Evolutionary conservation across 2,329 filamentous ascomycete genomes (phyloP).

Genomic region (Tolypocladium pustulatum): DNA sequence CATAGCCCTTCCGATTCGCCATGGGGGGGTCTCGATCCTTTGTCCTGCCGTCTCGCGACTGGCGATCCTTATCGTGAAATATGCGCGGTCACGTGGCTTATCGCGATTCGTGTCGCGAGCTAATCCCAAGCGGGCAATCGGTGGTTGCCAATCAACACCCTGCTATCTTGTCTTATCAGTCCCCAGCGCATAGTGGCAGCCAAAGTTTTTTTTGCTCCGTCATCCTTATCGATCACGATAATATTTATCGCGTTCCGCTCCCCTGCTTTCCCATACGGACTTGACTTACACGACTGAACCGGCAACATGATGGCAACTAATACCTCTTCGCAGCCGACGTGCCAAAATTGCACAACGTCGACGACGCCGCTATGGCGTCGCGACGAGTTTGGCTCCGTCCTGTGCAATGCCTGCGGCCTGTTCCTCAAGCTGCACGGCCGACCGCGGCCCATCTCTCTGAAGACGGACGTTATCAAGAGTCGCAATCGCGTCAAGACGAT

Average conservation of each 20-base stretch:
- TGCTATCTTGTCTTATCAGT: slow-evolving; percentile 26
- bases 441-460: slow-evolving; percentile 86
- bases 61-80: slow-evolving; percentile 5
- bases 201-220: slow-evolving; percentile 24
- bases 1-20: no score
- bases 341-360: slow-evolving; percentile 91
- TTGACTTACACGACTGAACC: slow-evolving; percentile 19
- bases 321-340: slow-evolving; percentile 74
- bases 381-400: slow-evolving; percentile 88
- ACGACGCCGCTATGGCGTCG: slow-evolving; percentile 95
- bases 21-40: no score
- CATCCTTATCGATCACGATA: slow-evolving; percentile 28
- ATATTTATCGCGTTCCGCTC: slow-evolving; percentile 18
- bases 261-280: slow-evolving; percentile 11
- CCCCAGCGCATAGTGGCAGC: slow-evolving; percentile 14
- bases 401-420: slow-evolving; percentile 96
- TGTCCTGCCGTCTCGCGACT: not conserved
- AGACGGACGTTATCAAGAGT: slow-evolving; percentile 99
- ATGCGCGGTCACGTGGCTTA: slow-evolving; percentile 19
- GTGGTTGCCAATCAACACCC: slow-evolving; percentile 6
- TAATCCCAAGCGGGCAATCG: slow-evolving; percentile 10
- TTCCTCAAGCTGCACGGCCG: slow-evolving; percentile 96
- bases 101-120: slow-evolving; percentile 10
- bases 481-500: slow-evolving; percentile 93
- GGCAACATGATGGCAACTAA: slow-evolving; percentile 42